These are phyloP conservation scores for Wickerhamomyces queroliae DNA, from an alignment of 805 yeast genomes.

Conservation along the genomic window DNA sequence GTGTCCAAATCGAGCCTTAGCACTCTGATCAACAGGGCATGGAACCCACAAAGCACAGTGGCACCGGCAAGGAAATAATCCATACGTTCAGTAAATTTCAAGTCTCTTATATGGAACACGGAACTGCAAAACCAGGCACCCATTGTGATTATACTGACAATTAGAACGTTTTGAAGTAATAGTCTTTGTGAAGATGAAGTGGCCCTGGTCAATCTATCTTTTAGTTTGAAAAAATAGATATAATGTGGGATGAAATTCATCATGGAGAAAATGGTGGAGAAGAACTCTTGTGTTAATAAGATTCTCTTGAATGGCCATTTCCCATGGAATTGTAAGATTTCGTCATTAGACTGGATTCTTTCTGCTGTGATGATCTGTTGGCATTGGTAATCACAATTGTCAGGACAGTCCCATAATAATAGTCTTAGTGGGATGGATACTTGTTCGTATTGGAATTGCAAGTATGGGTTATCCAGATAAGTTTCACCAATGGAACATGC, in stretches of 20 bases:
- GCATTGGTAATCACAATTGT: slow-evolving; percentile 91
- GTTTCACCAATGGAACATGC: slow-evolving; percentile 1
- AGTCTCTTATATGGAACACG: slow-evolving; percentile 84
- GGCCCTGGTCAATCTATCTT: slow-evolving; percentile 2
- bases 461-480: background rate
- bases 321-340: slow-evolving; percentile 85
- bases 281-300: slow-evolving; percentile 80
- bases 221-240: slow-evolving; percentile 33
- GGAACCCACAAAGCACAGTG: slow-evolving; percentile 77
- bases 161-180: slow-evolving; percentile 29
- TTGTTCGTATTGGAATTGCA: slow-evolving; percentile 1
- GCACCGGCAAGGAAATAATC: slow-evolving; percentile 94
- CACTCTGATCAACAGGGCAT: slow-evolving; percentile 56
- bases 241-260: slow-evolving; percentile 64
- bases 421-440: slow-evolving; percentile 25
- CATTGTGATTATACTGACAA: slow-evolving; percentile 61
- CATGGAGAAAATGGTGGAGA: slow-evolving; percentile 73
- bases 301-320: slow-evolving; percentile 91
- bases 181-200: slow-evolving; percentile 8
- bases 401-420: slow-evolving; percentile 67
- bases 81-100: slow-evolving; percentile 69
- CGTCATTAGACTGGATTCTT: slow-evolving; percentile 41
- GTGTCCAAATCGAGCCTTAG: slow-evolving; percentile 46
- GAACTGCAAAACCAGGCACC: slow-evolving; percentile 86
- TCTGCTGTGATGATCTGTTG: slow-evolving; percentile 67